These are phyloP conservation scores for Botrytis paeoniae DNA, from an alignment of 2,329 filamentous ascomycete genomes.

Conservation along the genomic window DNA sequence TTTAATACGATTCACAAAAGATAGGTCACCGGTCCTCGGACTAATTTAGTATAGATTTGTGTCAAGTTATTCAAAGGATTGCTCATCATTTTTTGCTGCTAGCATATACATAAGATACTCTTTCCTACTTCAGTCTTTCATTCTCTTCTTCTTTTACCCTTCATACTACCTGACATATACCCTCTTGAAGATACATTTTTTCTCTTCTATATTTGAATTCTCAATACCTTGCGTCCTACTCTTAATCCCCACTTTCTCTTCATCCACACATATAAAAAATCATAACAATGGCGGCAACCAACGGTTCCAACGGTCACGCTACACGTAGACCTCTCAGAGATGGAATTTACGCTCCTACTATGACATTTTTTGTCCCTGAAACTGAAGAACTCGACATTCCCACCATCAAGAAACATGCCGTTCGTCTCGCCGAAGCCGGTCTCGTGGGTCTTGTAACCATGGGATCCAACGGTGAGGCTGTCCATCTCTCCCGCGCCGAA, in stretches of 20 bases:
- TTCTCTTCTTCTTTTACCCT: not conserved
- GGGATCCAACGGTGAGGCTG: constrained; percentile 88
- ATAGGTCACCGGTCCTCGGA: constrained; percentile 11
- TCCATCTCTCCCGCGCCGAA: constrained; percentile 77
- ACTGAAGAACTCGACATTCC: constrained; percentile 83
- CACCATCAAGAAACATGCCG: constrained; percentile 75
- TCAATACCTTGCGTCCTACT: not conserved
- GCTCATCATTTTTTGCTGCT: not conserved
- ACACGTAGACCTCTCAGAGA: constrained; percentile 62
- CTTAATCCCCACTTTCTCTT: not conserved
- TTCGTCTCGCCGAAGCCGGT: constrained; percentile 72
- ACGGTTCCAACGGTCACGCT: constrained; percentile 17
- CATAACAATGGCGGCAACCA: constrained; percentile 22
- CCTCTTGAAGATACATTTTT: not conserved
- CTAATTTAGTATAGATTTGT: constrained; percentile 5
- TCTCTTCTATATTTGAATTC: not conserved
- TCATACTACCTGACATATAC: not conserved
- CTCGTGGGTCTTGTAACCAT: constrained; percentile 80
- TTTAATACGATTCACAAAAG: not conserved
- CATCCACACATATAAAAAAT: not conserved
- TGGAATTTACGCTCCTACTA: constrained; percentile 83
- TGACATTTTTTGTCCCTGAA: constrained; percentile 83
- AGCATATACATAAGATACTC: constrained; percentile 14
- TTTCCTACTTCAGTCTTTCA: not conserved
- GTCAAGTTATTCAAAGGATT: not conserved